These are phyloP conservation scores for Venturia oleaginea DNA, from an alignment of 2,329 filamentous ascomycete genomes.

Conservation along the genomic window DNA sequence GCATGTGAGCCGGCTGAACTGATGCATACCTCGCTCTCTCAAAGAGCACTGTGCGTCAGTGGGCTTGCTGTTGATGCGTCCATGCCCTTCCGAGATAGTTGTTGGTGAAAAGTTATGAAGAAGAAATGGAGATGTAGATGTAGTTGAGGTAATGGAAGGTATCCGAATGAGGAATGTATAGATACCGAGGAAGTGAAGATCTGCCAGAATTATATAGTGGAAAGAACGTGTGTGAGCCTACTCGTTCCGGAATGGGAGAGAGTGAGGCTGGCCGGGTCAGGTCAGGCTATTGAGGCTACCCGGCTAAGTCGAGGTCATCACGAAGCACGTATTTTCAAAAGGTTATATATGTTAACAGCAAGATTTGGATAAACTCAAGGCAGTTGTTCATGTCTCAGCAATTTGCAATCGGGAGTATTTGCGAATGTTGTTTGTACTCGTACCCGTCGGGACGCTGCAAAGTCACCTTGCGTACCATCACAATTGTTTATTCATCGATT, in stretches of 20 bases:
- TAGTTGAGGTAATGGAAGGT: not conserved
- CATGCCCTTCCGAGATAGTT: not conserved
- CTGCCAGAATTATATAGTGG: not conserved
- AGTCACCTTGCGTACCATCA: not conserved
- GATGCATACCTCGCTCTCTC: not conserved
- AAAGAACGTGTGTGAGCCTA: not conserved
- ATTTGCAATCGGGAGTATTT: not conserved
- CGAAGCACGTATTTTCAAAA: not conserved
- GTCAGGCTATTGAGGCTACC: not conserved
- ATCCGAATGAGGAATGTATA: not conserved
- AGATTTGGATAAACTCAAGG: not conserved
- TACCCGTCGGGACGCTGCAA: not conserved
- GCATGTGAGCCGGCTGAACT: not conserved
- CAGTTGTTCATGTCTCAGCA: not conserved
- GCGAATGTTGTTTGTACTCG: not conserved
- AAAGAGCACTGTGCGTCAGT: not conserved
- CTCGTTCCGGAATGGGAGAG: not conserved
- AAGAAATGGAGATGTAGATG: not conserved
- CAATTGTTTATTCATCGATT: not conserved
- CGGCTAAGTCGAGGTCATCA: not conserved
- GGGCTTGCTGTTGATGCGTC: not conserved
- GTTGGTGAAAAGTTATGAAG: not conserved
- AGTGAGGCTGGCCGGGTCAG: not conserved
- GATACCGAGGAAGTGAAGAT: not conserved
- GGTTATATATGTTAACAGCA: not conserved